These are phyloP conservation scores for Antitrichia curtipendula DNA, from an alignment of 225 moss, liverwort and hornwort genomes.

Conservation along the genomic window DNA sequence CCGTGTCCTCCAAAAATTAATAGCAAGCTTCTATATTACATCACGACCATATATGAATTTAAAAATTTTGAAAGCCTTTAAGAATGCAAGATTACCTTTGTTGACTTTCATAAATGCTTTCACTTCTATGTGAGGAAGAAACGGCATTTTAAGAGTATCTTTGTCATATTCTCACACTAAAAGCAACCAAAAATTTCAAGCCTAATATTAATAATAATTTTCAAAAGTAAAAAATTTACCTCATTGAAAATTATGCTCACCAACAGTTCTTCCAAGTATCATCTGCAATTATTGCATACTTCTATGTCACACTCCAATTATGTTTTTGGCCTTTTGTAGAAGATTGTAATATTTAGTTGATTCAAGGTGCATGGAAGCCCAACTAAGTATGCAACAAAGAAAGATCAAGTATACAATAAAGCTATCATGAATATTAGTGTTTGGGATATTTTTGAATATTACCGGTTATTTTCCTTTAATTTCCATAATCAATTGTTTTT, in stretches of 20 bases:
- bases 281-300: not conserved
- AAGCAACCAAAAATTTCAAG: not conserved
- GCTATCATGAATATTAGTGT: too few relatives aligned
- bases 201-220: not conserved
- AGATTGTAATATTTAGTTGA: not conserved
- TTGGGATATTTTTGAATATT: too few relatives aligned
- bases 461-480: too few relatives aligned
- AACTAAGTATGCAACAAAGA: not conserved
- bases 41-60: fast-evolving
- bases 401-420: not conserved
- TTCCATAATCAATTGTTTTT: too few relatives aligned
- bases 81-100: not conserved
- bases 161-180: too few relatives aligned
- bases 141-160: not conserved
- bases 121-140: not conserved
- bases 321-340: fast-evolving
- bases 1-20: fast-evolving
- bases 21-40: not conserved
- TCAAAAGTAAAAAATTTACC: fast-evolving
- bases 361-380: not conserved
- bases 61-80: fast-evolving
- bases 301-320: not conserved
- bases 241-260: not conserved
- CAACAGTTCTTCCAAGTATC: fast-evolving
- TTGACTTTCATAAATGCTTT: not conserved